Evolutionary conservation across 2,329 filamentous ascomycete species (phyloP), one percentile per base, ranked within the genome.

Genomic region (Colletotrichum sidae): DNA sequence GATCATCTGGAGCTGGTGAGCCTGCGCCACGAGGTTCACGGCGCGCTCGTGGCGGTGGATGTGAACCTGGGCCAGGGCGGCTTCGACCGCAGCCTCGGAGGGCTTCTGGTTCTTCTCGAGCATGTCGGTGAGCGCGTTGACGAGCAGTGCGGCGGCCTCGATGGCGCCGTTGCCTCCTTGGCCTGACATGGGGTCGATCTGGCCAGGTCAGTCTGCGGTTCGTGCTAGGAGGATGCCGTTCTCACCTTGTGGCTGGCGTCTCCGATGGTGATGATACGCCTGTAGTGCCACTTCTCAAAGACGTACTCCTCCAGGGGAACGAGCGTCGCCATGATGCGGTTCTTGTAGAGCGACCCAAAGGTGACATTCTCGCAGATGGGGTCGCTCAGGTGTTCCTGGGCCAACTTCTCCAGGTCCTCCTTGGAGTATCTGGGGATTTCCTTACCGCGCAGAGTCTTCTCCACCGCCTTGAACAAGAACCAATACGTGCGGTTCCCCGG

Each of bases 181-280:
- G 2, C 70, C 72, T 0, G 65, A 54, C 35, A 70, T 69, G 8
- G 72, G 71, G 44, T 74, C 67, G 11, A 69, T 65, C 71, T 72
- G 11, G 0, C 3, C 8, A 10, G 4, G 47, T 67, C 11, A 66
- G 17, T 4, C 25, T 4, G 12, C 13, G 2, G 7, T 6, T 10
- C 2, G 5, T 2, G 4, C 2, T 15, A 3, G n/a, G 8, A 0
- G 2, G 4, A 4, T 9, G 4, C 1, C 12, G 12, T 11, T 1
- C 10, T 5, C 68, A 76, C 77, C 73, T 81, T 82, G 65, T 82
- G 79, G 7, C 75, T 77, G 1, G 79, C 72, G 67, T 82, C 80
- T 0, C 80, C 80, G 6, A 82, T 73, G 1, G 75, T 70, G 2
- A 81, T 72, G 3, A 79, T 75, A 9, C 80, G 70, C 10, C 74